Percentiles rank a stretch among this genome's conserved stretches.
Evolutionary conservation across 805 yeast species (phyloP).

Genomic region (Candida stauntonica): DNA sequence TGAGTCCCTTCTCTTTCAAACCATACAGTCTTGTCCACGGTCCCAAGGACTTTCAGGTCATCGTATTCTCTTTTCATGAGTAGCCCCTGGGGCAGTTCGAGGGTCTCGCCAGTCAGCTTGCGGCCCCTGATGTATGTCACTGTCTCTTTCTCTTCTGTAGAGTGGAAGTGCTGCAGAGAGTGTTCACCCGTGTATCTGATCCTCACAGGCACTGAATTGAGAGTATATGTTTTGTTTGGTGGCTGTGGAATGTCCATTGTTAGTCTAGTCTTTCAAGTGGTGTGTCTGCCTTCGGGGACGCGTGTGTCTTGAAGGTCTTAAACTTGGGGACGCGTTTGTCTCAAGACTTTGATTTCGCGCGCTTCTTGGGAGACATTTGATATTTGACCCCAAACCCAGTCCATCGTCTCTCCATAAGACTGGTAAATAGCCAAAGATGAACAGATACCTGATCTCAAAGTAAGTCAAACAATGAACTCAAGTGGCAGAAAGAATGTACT

Average conservation of each 20-base stretch:
- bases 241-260: slow-evolving; percentile 1
- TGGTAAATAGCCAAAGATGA: too few relatives aligned
- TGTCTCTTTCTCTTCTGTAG: slow-evolving; percentile 3
- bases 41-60: slow-evolving; percentile 16
- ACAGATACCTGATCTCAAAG: slow-evolving; percentile 25
- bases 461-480: slow-evolving; percentile 8
- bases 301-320: too few relatives aligned
- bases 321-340: too few relatives aligned
- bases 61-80: slow-evolving; percentile 22
- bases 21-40: slow-evolving; percentile 21
- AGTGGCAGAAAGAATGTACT: background rate
- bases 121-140: slow-evolving; percentile 33
- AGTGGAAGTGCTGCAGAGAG: slow-evolving; percentile 8
- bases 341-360: too few relatives aligned
- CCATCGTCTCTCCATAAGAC: too few relatives aligned
- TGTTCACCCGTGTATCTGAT: slow-evolving; percentile 18
- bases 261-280: background rate
- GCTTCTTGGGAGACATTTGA: too few relatives aligned
- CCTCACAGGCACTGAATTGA: slow-evolving; percentile 16
- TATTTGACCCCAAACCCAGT: too few relatives aligned
- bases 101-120: slow-evolving; percentile 29
- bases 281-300: too few relatives aligned
- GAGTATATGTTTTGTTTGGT: slow-evolving; percentile 5
- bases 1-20: slow-evolving; percentile 38
- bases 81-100: slow-evolving; percentile 14